phyloP scores from a whole-genome alignment of 2,329 filamentous ascomycete genomes.

The Phyllosticta citribraziliensis region DNA sequence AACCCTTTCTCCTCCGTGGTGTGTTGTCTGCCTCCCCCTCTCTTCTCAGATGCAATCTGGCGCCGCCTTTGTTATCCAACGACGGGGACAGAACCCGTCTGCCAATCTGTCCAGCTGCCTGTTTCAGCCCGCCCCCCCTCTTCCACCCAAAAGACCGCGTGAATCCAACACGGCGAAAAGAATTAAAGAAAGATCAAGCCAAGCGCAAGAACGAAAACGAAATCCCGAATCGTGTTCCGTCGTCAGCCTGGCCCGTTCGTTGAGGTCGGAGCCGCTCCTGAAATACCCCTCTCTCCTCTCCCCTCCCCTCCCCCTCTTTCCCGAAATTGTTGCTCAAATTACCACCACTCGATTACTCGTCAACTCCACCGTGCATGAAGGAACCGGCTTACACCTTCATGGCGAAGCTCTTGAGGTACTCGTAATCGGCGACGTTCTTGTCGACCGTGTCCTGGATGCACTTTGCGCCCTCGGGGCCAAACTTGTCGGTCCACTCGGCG shows the following conservation, averaged over 20 bases:
- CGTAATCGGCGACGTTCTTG: conserved; percentile 63
- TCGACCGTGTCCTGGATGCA: conserved; percentile 62
- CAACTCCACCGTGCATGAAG: too few relatives aligned
- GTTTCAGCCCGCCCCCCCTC: too few relatives aligned
- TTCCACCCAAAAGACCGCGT: too few relatives aligned
- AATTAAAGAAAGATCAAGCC: background rate
- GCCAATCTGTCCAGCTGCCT: too few relatives aligned
- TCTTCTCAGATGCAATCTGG: too few relatives aligned
- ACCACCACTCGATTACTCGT: background rate
- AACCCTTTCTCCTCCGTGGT: too few relatives aligned
- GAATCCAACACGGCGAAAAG: background rate
- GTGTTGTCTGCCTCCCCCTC: too few relatives aligned
- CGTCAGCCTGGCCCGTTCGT: background rate
- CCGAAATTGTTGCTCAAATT: background rate
- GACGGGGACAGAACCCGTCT: too few relatives aligned
- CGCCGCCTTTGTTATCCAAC: too few relatives aligned
- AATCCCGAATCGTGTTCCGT: background rate
- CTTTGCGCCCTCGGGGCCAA: conserved; percentile 59
- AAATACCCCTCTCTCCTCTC: background rate
- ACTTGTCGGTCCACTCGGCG: conserved; percentile 64
- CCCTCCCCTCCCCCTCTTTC: too few relatives aligned
- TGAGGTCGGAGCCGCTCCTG: background rate
- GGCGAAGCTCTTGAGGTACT: conserved; percentile 72
- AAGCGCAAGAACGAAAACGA: background rate
- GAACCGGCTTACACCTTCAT: conserved; percentile 35